Base-by-base conservation (phyloP, 2,329 filamentous ascomycete species). In the Talaromyces sp. region DNA sequence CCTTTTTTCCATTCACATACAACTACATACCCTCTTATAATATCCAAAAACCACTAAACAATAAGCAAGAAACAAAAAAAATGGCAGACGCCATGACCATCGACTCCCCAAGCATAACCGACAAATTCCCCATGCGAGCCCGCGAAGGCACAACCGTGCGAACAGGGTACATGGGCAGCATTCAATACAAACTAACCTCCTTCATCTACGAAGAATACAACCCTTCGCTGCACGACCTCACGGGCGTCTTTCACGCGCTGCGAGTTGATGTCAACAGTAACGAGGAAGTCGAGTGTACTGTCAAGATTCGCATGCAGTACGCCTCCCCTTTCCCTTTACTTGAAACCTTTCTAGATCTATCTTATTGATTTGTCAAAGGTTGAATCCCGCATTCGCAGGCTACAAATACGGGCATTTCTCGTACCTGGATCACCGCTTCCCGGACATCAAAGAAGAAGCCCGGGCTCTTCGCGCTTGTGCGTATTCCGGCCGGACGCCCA, bases 151-250 rank as follows among this genome's bases (percentile, higher is more conserved):
- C 43, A 50, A 26, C 12, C n/a, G 19, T 50, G 19, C 43, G 12
- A 21, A 59, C 58, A n/a, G 58, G 21, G 14, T 56, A 51, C 58
- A 60, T 60, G 58, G 53, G 53, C 6, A 60, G 8, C 43, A 32
- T 54, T 2, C 11, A 56, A 6, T 60, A 59, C 58, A 7, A 14
- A 12, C 38, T 59, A 9, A 3, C 8, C 2, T 6, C 35, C 2
- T 29, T 56, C 2, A 1, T 43, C 10, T 54, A 51, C 41, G 24
- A 60, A 38, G 24, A 56, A 53, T 60, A 60, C 46, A 56, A 52
- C 48, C 29, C 53, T 5, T 5, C 8, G 2, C 29, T 27, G 32
- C 53, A 60, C 53, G 58, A 55, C 24, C 17, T 55, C 5, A 60
- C 53, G 1, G 58, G 31, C 8, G n/a, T 52, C 6, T 60, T 56